Conservation (phyloP, 1,284 basidiomycete genomes). For the Apiotrichum domesticum region DNA sequence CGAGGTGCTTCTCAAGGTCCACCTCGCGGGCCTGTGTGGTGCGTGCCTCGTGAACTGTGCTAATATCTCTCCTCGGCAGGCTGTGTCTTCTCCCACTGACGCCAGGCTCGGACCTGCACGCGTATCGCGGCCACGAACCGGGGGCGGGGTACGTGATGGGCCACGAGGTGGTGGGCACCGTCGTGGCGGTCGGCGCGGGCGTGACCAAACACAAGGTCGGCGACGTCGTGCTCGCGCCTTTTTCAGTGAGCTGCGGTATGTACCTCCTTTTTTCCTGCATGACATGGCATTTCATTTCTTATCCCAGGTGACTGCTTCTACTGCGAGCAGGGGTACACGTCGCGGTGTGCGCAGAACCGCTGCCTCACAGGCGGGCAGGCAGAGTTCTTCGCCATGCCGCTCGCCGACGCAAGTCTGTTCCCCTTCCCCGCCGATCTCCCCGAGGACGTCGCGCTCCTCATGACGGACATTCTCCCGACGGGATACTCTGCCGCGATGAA, state of each 20-base stretch:
- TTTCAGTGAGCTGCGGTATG: conserved; percentile 74
- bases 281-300: not conserved
- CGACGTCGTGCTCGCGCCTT: conserved; percentile 80
- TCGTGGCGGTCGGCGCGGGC: conserved; percentile 63
- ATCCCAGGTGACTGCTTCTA: conserved; percentile 46
- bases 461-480: conserved; percentile 49
- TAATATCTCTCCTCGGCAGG: not conserved
- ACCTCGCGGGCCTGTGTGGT: conserved; percentile 39
- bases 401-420: conserved; percentile 42
- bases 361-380: conserved; percentile 75
- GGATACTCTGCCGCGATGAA: conserved; percentile 48
- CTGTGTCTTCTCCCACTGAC: conserved; percentile 27
- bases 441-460: conserved; percentile 46
- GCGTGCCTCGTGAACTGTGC: conserved; percentile 3
- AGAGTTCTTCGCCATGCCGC: conserved; percentile 72
- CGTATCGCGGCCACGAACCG: conserved; percentile 59
- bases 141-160: conserved; percentile 50
- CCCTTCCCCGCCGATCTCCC: conserved; percentile 40
- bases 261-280: conserved; percentile 28
- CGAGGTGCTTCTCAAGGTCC: conserved; percentile 39
- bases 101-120: conserved; percentile 73
- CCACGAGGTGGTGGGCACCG: conserved; percentile 76
- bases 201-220: conserved; percentile 65
- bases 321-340: conserved; percentile 69
- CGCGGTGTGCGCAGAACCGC: conserved; percentile 63